phyloP scores from a whole-genome alignment of 257 asterid genomes.

The Solanum chiquidenum region DNA sequence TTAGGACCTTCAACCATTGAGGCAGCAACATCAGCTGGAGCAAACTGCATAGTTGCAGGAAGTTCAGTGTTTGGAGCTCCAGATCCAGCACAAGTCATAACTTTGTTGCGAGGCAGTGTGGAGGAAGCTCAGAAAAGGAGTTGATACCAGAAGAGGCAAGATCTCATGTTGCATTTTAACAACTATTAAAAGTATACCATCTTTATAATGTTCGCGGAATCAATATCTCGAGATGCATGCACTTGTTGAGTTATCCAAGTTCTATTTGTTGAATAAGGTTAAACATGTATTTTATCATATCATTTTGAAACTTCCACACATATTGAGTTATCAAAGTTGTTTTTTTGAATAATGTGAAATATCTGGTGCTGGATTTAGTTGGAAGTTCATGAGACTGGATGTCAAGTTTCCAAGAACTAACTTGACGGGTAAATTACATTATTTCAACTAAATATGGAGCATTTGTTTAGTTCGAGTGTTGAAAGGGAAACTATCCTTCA shows the following conservation, averaged over 20 bases:
- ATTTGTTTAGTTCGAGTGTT: not conserved
- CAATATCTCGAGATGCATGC: not conserved
- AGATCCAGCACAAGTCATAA: slow-evolving; percentile 71
- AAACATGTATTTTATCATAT: not conserved
- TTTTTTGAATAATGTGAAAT: not conserved
- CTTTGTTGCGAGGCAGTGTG: slow-evolving; percentile 43
- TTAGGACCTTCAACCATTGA: slow-evolving; percentile 85
- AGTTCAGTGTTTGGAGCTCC: slow-evolving; percentile 86
- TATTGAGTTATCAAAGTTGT: not conserved
- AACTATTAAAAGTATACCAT: not conserved
- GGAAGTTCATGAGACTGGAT: not conserved
- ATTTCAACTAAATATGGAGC: not conserved
- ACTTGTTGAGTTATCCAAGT: not conserved
- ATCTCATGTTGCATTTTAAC: not conserved
- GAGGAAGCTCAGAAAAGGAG: slow-evolving; percentile 24
- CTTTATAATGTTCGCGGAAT: not conserved
- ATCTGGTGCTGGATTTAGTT: not conserved
- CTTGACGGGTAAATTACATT: not conserved
- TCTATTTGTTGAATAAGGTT: not conserved
- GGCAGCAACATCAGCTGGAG: slow-evolving; percentile 70
- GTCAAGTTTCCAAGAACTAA: not conserved
- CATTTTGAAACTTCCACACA: not conserved
- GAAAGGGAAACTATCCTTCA: not conserved
- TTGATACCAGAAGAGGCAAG: slow-evolving; percentile 4
- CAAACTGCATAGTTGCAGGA: slow-evolving; percentile 89